These are phyloP conservation scores for Trametes gibbosa DNA, from an alignment of 768 basidiomycete species.

Conservation along the genomic window DNA sequence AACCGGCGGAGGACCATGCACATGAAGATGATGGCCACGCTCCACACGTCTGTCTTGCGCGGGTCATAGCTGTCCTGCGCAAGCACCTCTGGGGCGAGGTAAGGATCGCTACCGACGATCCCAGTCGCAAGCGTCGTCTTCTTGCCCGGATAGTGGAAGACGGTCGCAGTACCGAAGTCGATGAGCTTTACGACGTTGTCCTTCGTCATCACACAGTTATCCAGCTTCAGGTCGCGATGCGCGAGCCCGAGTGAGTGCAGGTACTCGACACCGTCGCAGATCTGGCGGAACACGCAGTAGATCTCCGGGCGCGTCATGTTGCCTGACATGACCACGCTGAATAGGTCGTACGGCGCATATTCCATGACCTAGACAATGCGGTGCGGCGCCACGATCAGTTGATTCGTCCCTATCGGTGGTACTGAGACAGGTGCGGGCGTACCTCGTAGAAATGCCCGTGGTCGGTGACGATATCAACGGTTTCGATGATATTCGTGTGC, in stretches of 20 bases:
- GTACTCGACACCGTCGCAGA: constrained; percentile 97
- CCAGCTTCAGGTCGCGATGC: constrained; percentile 97
- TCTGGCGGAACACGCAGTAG: constrained; percentile 98
- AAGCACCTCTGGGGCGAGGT: constrained; percentile 96
- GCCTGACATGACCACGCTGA: constrained; percentile 99
- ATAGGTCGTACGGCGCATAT: constrained; percentile 97
- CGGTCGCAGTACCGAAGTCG: constrained; percentile 99
- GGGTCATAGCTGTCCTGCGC: constrained; percentile 83
- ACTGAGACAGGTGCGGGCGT: constrained; percentile 21
- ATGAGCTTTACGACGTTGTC: constrained; percentile 96
- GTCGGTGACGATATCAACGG: constrained; percentile 96
- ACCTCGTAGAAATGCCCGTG: constrained; percentile 99
- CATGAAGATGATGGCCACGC: constrained; percentile 96
- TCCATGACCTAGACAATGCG: constrained; percentile 85
- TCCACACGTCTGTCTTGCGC: constrained; percentile 98
- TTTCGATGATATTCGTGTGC: constrained; percentile 95
- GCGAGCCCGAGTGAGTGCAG: constrained; percentile 97
- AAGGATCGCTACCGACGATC: constrained; percentile 95
- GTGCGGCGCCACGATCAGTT: constrained; percentile 1
- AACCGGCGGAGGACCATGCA: constrained; percentile 98
- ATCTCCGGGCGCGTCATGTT: constrained; percentile 99
- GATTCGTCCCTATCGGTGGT: background rate
- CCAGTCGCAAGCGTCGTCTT: constrained; percentile 75
- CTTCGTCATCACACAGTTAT: constrained; percentile 99
- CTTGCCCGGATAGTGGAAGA: constrained; percentile 98